Base-by-base conservation (phyloP, 1,139 yeast genomes). In the Pichia sp. region DNA sequence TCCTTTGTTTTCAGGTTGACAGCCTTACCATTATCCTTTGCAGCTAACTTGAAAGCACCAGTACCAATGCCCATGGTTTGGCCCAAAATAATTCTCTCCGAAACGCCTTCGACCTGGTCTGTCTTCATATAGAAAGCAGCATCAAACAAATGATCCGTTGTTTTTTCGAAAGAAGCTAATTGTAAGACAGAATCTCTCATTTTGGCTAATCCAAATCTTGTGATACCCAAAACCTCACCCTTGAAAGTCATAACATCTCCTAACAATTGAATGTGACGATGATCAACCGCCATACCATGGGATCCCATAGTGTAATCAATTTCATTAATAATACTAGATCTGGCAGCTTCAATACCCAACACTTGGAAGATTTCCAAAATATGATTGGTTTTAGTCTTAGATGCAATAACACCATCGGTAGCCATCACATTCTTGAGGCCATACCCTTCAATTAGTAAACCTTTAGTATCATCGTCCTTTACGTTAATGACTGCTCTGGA, bases 241-340 rank as follows among this genome's bases (percentile, higher is more conserved):
- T 93, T 95, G 71, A 90, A 95, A 0, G 98, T 90, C 99, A 95
- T 95, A 55, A 95, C 99, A 70, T 95, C 99, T 60, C 99, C 99
- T 60, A 95, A 75, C 52, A 95, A 76, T 74, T 93, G 99, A 70
- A 95, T 90, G 73, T 95, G 99, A 77, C 99, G 96, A 60, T 99
- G 99, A 77, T 95, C 99, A 56, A 95, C 98, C 70, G 96, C 89
- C 99, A 95, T 95, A 72, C 99, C 99, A 77, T 95, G 99, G 72
- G 90, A 90, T 71, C 96, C 85, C 99, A 95, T 95, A 55, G 99
- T 95, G 67, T 92, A 90, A 70, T 90, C 96, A 70, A 95, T 93
- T 75, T 95, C 99, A 61, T 85, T 85, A 67, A 93, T 87, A 69
- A 95, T 95, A 62, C 96, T 85, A 0, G 90, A 77, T 70, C 99